Evolutionary conservation across 2,329 filamentous ascomycete species (phyloP), one percentile per base, ranked within the genome.

Genomic region (Cercospora beticola): DNA sequence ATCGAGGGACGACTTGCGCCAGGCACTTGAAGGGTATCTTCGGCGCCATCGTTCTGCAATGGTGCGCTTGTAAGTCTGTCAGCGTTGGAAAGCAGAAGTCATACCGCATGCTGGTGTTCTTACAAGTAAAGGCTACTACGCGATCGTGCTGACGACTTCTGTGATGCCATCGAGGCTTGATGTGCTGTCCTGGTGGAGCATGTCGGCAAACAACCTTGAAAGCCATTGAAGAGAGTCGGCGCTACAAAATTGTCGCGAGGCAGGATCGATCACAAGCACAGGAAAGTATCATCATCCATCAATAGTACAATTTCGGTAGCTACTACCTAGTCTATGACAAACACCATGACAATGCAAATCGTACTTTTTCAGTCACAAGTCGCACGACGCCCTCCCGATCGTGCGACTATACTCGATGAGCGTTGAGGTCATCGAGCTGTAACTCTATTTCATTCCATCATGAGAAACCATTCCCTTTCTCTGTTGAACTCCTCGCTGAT

Each of bases 401-500:
- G 28, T 49, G 67, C 71, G 31, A 68, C 57, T 21, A 62, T 69
- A 57, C 52, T 26, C 62, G 64, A 68, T 67, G 71, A 73, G 71
- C 72, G 74, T 76, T 76, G 75, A 76, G 75, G 74, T 74, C 72
- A 68, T 71, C 59, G 62, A 65, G 59, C 59, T 66, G 68, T 65
- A 71, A 66, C 63, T 64, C 67, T 65, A 57, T 68, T 73, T 73
- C 65, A 64, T 74, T 65, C 65, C 67, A 68, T 71, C 70, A 62
- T 70, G 64, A 67, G 62, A 62, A 57, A 31, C 62, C 62, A 65
- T 71, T 69, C 62, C 52, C 40, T 65, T 68, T 64, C 69, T 65
- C 73, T 76, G 74, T 76, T 75, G 75, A 74, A 76, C 75, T 76
- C 75, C 74, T 74, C 73, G 70, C 70, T 74, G 68, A 74, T 73